Conservation (phyloP, 345 rosid genomes). For the Cardiospermum halicacabum region DNA sequence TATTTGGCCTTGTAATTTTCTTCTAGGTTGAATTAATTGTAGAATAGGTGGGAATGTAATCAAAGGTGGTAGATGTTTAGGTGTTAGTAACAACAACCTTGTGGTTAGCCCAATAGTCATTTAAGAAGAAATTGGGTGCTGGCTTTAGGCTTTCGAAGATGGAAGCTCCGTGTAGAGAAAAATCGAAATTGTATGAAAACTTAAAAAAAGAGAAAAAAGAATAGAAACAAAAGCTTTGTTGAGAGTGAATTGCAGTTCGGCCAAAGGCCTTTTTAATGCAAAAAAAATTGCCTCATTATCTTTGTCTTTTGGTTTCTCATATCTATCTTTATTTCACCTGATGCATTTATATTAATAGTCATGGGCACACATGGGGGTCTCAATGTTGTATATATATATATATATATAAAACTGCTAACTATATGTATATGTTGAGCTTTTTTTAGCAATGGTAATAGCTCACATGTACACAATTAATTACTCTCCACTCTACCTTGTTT, state of each 20-base stretch:
- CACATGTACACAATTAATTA: too few species aligned
- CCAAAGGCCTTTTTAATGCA: constrained; percentile 37
- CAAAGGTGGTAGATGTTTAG: constrained; percentile 24
- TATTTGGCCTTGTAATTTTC: constrained; percentile 25
- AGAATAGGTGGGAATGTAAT: constrained; percentile 20
- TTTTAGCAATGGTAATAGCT: too few species aligned
- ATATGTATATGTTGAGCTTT: too few species aligned
- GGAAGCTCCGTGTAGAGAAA: constrained; percentile 38
- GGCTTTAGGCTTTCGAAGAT: constrained; percentile 28
- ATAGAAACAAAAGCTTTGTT: background rate
- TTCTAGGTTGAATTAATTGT: constrained; percentile 21
- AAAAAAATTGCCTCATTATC: constrained; percentile 9
- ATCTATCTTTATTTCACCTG: too few species aligned
- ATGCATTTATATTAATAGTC: too few species aligned
- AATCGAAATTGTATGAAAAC: constrained; percentile 17
- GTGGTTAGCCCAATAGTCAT: constrained; percentile 21
- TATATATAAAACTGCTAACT: too few species aligned
- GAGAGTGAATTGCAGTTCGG: constrained; percentile 23
- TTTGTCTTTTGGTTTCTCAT: background rate
- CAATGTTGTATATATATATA: too few species aligned
- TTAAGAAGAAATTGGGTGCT: constrained; percentile 16
- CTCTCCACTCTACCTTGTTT: too few species aligned
- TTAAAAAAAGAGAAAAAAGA: background rate
- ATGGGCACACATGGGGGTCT: too few species aligned
- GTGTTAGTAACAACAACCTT: constrained; percentile 9